Percentiles rank a stretch among this genome's conserved stretches.
Evolutionary conservation across 345 rosid genomes (phyloP).

Genomic region (Eucalyptus rudis): DNA sequence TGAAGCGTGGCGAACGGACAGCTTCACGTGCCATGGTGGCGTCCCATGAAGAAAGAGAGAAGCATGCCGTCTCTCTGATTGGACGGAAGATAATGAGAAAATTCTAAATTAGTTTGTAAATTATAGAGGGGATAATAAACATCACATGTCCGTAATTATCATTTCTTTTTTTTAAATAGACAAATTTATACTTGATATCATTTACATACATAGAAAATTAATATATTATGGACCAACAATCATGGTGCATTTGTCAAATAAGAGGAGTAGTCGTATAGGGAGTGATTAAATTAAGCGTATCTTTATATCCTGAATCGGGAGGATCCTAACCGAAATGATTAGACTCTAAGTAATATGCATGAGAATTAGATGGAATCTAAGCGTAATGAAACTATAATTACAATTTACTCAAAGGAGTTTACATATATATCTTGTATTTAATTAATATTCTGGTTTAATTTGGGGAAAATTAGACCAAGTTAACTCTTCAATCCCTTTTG

Average conservation of each 20-base stretch:
- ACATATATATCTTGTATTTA: not conserved
- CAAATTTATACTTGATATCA: not conserved
- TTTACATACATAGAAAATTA: not conserved
- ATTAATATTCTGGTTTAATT: not conserved
- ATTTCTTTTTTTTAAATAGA: not conserved
- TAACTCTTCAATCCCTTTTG: not conserved
- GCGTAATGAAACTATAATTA: not conserved
- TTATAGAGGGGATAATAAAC: not conserved
- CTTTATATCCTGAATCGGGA: not conserved
- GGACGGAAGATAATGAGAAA: not conserved
- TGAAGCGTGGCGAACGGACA: slow-evolving; percentile 2
- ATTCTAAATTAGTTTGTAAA: not conserved
- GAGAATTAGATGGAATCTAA: not conserved
- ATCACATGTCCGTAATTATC: not conserved
- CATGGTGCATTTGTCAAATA: not conserved
- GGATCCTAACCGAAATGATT: not conserved
- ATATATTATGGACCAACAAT: not conserved
- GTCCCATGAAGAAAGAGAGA: not conserved
- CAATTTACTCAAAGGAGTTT: not conserved
- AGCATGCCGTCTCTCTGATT: not conserved
- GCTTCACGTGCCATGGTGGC: slow-evolving; percentile 15
- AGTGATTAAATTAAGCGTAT: not conserved
- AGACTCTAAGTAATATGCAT: not conserved
- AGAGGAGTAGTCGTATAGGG: too few relatives aligned
- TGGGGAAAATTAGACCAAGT: not conserved